Percentiles rank a stretch among this genome's conserved stretches.
Conservation (phyloP, 257 asterid species). For the Fraxinus excelsior region DNA sequence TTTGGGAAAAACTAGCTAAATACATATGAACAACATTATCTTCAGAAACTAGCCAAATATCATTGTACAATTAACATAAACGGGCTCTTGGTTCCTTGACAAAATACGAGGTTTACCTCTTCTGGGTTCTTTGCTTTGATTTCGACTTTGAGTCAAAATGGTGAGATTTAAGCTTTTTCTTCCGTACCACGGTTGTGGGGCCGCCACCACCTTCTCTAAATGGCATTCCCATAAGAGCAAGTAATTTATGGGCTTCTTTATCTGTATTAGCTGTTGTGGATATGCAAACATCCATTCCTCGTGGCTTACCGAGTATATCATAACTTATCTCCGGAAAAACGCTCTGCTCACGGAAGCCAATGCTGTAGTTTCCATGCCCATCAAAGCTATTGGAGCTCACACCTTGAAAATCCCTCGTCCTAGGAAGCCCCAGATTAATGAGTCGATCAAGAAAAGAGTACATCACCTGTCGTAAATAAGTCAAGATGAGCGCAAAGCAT, state of each 20-base stretch:
- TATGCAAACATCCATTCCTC: slow-evolving; percentile 98
- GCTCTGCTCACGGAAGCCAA: slow-evolving; percentile 85
- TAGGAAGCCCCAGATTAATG: slow-evolving; percentile 88
- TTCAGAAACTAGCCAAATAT: slow-evolving; percentile 16
- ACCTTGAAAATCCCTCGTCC: slow-evolving; percentile 94
- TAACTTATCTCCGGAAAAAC: slow-evolving; percentile 87
- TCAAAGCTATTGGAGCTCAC: slow-evolving; percentile 87
- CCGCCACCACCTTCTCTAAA: slow-evolving; percentile 70
- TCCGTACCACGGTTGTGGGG: slow-evolving; percentile 36
- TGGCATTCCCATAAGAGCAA: slow-evolving; percentile 97
- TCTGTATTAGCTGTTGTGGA: slow-evolving; percentile 81
- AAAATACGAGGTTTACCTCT: slow-evolving; percentile 29
- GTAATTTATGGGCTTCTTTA: slow-evolving; percentile 69
- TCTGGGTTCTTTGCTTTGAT: slow-evolving; percentile 56
- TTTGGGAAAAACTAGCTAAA: slow-evolving; percentile 8
- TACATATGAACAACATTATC: not conserved
- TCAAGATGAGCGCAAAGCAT: slow-evolving; percentile 11
- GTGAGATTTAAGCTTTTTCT: slow-evolving; percentile 91
- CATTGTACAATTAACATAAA: slow-evolving; percentile 13
- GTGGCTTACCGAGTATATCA: slow-evolving; percentile 74
- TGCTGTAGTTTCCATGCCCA: slow-evolving; percentile 89
- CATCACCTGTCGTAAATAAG: slow-evolving; percentile 63
- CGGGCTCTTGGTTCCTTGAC: slow-evolving; percentile 6
- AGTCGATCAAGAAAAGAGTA: slow-evolving; percentile 87
- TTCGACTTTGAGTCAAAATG: slow-evolving; percentile 88